These are phyloP conservation scores for Gracilaria gracilis DNA, from an alignment of 23 red algal genomes.

Conservation along the genomic window DNA sequence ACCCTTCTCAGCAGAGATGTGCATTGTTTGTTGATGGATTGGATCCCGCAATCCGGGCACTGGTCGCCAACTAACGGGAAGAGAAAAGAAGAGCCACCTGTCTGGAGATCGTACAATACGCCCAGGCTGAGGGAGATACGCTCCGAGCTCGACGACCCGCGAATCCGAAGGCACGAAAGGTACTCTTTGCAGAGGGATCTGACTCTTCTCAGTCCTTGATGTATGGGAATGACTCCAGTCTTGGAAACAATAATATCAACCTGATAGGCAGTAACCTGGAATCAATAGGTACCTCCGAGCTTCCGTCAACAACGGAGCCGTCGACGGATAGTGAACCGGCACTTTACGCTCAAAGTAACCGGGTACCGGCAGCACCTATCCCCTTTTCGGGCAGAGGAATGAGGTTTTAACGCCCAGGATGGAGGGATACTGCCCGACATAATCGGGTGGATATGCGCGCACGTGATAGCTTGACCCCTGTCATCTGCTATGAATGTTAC, in stretches of 20 bases:
- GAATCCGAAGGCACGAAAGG: neutral
- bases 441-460: neutral
- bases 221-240: neutral
- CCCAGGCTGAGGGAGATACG: constrained; percentile 17
- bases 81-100: neutral
- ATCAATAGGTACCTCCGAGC: neutral
- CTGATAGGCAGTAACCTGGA: neutral
- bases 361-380: neutral
- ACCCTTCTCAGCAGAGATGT: neutral
- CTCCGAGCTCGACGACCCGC: neutral
- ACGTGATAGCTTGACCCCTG: neutral
- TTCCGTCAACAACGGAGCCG: neutral
- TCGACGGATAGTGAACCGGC: neutral
- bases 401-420: neutral
- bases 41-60: neutral
- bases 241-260: neutral
- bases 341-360: neutral
- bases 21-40: constrained; percentile 15
- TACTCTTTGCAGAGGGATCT: neutral
- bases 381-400: neutral
- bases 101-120: constrained; percentile 13
- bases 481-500: constrained; percentile 25
- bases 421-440: neutral
- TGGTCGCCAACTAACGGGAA: constrained; percentile 6
- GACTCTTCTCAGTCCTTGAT: neutral